These are phyloP conservation scores for Theileria orientalis DNA, from an alignment of 169 alveolate species.

Conservation along the genomic window DNA sequence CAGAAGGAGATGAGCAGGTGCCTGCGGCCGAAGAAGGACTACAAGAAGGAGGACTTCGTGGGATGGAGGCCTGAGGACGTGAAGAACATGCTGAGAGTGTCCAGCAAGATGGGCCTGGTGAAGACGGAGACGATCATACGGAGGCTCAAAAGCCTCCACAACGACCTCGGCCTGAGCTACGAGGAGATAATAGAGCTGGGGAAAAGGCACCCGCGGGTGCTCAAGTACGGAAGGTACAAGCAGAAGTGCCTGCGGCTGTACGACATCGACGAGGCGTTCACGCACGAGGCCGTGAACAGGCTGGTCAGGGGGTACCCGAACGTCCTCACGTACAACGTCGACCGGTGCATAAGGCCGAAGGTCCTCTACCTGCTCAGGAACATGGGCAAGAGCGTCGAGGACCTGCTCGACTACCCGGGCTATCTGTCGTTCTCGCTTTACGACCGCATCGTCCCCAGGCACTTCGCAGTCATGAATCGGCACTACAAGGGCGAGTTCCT, in stretches of 20 bases:
- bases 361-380: slow-evolving; percentile 62
- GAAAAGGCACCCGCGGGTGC: slow-evolving; percentile 18
- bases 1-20: slow-evolving; percentile 22
- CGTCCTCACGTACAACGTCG: slow-evolving; percentile 64
- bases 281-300: slow-evolving; percentile 54
- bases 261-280: slow-evolving; percentile 54
- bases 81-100: slow-evolving; percentile 32
- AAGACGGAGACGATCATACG: slow-evolving; percentile 28
- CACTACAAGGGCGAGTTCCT: slow-evolving; percentile 63
- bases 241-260: slow-evolving; percentile 42
- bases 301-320: slow-evolving; percentile 64
- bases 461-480: slow-evolving; percentile 68
- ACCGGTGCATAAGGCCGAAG: slow-evolving; percentile 72
- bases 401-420: slow-evolving; percentile 64
- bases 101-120: slow-evolving; percentile 20
- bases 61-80: slow-evolving; percentile 11
- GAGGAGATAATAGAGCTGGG: slow-evolving; percentile 60
- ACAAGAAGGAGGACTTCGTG: slow-evolving; percentile 19
- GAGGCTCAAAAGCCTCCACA: slow-evolving; percentile 32
- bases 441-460: slow-evolving; percentile 76
- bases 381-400: slow-evolving; percentile 58
- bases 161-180: slow-evolving; percentile 49
- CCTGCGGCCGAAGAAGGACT: too few species aligned
- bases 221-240: slow-evolving; percentile 36
- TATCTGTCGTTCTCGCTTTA: slow-evolving; percentile 68